These are phyloP conservation scores for Tulasnella sp. DNA, from an alignment of 768 basidiomycete species.

Conservation along the genomic window DNA sequence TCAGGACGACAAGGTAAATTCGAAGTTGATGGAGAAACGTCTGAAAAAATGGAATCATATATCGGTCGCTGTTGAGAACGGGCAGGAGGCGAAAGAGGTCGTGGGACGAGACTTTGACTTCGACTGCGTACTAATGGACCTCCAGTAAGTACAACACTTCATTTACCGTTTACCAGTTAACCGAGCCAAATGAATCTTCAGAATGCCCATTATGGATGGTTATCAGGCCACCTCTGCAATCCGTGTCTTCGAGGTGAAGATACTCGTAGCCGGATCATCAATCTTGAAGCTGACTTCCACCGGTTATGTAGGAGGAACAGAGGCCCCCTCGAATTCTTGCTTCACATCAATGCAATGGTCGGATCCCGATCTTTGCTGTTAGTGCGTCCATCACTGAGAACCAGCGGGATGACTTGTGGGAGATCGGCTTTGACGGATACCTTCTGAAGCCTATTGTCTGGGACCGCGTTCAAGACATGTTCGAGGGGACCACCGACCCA, in stretches of 20 bases:
- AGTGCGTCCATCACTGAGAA: constrained; percentile 58
- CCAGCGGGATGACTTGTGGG: constrained; percentile 43
- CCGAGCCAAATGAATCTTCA: constrained; percentile 22
- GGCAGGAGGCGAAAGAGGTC: constrained; percentile 60
- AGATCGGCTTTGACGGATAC: constrained; percentile 67
- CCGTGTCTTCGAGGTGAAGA: constrained; percentile 43
- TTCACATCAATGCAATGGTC: constrained; percentile 44
- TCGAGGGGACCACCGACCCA: constrained; percentile 49
- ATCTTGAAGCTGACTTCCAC: constrained; percentile 1
- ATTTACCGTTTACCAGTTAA: background rate
- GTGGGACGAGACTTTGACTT: constrained; percentile 48
- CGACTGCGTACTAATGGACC: constrained; percentile 74
- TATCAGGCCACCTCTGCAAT: constrained; percentile 59
- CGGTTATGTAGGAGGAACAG: constrained; percentile 1
- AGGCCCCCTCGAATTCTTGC: constrained; percentile 18
- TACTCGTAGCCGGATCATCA: background rate
- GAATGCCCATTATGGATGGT: constrained; percentile 75
- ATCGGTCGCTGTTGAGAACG: constrained; percentile 58
- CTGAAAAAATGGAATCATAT: constrained; percentile 54
- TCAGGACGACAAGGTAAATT: constrained; percentile 67
- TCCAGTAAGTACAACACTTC: constrained; percentile 43
- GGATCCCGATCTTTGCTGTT: constrained; percentile 74
- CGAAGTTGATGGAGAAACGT: constrained; percentile 56
- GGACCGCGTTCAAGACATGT: constrained; percentile 46
- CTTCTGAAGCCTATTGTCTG: constrained; percentile 77